Base-by-base conservation (phyloP, 495 filamentous ascomycete genomes). In the Podospora didyma region DNA sequence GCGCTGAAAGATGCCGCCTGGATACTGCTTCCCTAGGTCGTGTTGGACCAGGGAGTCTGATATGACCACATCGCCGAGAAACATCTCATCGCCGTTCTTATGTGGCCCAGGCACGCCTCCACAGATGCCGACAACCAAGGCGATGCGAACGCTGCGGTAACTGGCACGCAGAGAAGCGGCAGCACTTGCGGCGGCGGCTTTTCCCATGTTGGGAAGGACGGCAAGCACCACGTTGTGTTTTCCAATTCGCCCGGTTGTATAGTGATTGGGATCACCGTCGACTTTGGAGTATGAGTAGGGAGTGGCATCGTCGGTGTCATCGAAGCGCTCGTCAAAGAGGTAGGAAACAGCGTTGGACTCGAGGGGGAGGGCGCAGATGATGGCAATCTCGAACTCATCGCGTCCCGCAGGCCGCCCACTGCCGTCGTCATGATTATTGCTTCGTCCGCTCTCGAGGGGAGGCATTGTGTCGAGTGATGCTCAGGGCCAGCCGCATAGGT, bases 1-100 rank as follows among this genome's bases (percentile, higher is more conserved):
- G 46, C 44, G 41, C 24, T 54, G 41, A 46, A 73, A 71, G 1
- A 57, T 51, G 54, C 72, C 49, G 51, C 71, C 51, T 39, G 66
- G 62, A 34, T 63, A 62, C 46, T 64, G 69, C 20, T 62, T 59
- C 20, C 75, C 75, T 53, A 70, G 64, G 51, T 72, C 67, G 53
- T 71, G 71, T 53, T 77, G 57, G 16, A 75, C 49, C 7, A 53
- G 11, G 12, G 42, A 47, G 4, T 68, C 69, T 47, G 71, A 73
- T 34, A 79, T 73, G 14, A 78, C 64, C 0, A 78, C 71, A 57
- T 79, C 74, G 9, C 76, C 74, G 1, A 78, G 65, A 19, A 72
- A 53, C 9, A 73, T 53, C 21, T 70, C 64, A 9, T 61, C 46
- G 17, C 22, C 45, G 22, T 47, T 47, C n/a, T 39, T 24, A n/a